Conservation (phyloP, 345 rosid species). For the Euphorbia lathyris region DNA sequence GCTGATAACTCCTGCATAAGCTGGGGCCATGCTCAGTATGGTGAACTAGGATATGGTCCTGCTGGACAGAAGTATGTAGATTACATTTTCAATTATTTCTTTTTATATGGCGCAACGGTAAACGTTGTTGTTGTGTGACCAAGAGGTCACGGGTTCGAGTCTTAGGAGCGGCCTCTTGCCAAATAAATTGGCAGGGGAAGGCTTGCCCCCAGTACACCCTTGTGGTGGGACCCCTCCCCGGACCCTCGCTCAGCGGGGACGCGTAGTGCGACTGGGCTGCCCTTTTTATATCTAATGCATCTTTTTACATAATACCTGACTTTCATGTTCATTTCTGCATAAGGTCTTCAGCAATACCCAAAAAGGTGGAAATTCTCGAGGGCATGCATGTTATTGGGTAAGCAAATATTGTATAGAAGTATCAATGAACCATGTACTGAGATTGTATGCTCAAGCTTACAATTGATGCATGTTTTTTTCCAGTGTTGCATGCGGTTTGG, state of each 20-base stretch:
- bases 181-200: too few species aligned
- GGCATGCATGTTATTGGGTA: constrained; percentile 90
- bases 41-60: constrained; percentile 98
- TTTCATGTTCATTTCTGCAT: constrained; percentile 7
- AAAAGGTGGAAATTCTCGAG: constrained; percentile 88
- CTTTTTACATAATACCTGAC: not conserved
- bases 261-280: too few species aligned
- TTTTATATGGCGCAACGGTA: too few species aligned
- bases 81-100: not conserved
- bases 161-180: too few species aligned
- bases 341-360: constrained; percentile 94
- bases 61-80: constrained; percentile 71
- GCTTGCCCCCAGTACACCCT: too few species aligned
- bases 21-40: constrained; percentile 94
- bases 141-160: too few species aligned
- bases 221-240: too few species aligned
- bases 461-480: constrained; percentile 19
- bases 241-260: too few species aligned
- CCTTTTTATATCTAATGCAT: not conserved
- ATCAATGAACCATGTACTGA: not conserved
- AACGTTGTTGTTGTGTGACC: too few species aligned
- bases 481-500: constrained; percentile 88
- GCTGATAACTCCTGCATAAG: constrained; percentile 97
- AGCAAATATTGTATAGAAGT: constrained; percentile 5
- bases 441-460: not conserved